These are phyloP conservation scores for Epithele typhae DNA, from an alignment of 768 basidiomycete genomes.

Conservation along the genomic window DNA sequence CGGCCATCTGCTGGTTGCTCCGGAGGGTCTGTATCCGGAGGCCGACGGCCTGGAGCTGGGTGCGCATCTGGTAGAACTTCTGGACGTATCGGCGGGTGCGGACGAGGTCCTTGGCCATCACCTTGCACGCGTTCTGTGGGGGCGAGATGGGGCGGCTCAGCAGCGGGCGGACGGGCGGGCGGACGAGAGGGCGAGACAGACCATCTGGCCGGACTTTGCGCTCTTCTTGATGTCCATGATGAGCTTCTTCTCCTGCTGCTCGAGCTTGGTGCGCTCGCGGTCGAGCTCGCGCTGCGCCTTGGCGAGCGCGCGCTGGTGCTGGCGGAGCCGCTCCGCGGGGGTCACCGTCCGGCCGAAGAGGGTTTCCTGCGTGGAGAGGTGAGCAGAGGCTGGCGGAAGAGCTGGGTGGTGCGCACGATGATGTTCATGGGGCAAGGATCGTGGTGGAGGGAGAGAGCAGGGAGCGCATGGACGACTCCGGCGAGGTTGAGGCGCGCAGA, in stretches of 20 bases:
- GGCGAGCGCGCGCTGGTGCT: constrained; percentile 92
- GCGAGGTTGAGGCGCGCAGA: neutral
- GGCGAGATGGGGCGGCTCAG: neutral
- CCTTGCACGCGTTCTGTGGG: constrained; percentile 91
- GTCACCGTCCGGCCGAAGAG: constrained; percentile 93
- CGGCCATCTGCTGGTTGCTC: constrained; percentile 99
- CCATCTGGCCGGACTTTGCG: constrained; percentile 93
- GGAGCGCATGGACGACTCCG: constrained; percentile 2
- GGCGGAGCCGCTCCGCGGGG: constrained; percentile 92
- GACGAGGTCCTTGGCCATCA: constrained; percentile 98
- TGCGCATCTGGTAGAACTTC: constrained; percentile 99
- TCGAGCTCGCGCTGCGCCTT: constrained; percentile 99
- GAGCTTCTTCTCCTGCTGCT: constrained; percentile 96
- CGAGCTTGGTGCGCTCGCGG: constrained; percentile 89
- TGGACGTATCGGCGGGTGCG: constrained; percentile 92
- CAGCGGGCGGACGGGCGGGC: neutral
- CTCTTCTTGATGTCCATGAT: constrained; percentile 94
- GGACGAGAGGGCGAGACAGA: constrained; percentile 30
- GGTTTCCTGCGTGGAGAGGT: constrained; percentile 61
- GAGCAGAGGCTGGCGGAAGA: constrained; percentile 1
- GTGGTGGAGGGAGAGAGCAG: constrained; percentile 11
- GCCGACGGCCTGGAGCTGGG: constrained; percentile 94
- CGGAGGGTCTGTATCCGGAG: constrained; percentile 93
- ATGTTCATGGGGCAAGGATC: constrained; percentile 69
- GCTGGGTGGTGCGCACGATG: constrained; percentile 46